Evolutionary conservation across 2,329 filamentous ascomycete species (phyloP).

Genomic region (Paecilomyces sp.): DNA sequence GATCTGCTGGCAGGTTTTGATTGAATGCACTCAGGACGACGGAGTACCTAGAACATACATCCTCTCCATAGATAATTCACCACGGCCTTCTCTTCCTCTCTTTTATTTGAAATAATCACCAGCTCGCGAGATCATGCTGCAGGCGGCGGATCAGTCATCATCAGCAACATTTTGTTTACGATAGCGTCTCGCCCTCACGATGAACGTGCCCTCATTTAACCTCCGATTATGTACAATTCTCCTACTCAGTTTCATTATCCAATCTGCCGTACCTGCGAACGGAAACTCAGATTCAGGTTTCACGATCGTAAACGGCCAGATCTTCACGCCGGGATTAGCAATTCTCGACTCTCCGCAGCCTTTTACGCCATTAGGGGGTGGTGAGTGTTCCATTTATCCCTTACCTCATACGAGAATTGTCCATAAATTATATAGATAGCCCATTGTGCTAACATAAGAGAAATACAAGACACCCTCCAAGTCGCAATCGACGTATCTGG

Average conservation of each 20-base stretch:
- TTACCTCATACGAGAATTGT: not conserved
- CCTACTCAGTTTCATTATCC: not conserved
- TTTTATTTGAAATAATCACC: not conserved
- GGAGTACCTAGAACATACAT: no score
- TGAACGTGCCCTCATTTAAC: not conserved
- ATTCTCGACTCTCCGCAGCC: not conserved
- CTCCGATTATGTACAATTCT: not conserved
- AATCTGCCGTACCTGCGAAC: not conserved
- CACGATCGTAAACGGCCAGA: not conserved
- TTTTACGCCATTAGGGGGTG: not conserved
- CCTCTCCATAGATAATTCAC: no score
- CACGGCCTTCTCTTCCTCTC: not conserved
- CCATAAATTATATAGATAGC: no score
- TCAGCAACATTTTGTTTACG: not conserved
- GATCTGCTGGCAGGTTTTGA: no score
- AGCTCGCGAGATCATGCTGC: not conserved
- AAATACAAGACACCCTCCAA: conserved; percentile 44
- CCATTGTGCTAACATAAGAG: not conserved
- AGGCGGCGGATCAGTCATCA: not conserved
- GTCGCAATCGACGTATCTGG: conserved; percentile 61
- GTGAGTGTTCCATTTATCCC: not conserved
- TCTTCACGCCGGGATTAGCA: not conserved
- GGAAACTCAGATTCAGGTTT: not conserved
- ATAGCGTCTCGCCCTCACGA: not conserved
- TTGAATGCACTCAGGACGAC: no score